These are phyloP conservation scores for Stephania yunnanensis DNA, from an alignment of 164 flowering plant species.

Conservation along the genomic window DNA sequence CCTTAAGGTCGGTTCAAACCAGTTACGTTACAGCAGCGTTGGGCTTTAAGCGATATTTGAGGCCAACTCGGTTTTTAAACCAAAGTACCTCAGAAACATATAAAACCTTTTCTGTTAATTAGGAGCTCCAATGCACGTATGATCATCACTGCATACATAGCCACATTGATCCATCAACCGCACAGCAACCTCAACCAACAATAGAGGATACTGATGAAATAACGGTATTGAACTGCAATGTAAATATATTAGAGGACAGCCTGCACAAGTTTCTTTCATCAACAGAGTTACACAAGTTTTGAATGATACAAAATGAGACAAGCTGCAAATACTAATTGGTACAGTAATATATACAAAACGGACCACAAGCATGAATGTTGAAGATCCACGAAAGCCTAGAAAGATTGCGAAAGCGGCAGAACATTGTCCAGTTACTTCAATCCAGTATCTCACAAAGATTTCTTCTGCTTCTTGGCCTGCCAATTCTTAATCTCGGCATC, in stretches of 20 bases:
- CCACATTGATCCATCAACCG: too few relatives aligned
- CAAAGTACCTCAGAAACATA: too few relatives aligned
- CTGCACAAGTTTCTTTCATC: background rate
- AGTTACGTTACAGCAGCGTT: background rate
- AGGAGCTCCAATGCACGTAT: too few relatives aligned
- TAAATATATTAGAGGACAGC: background rate
- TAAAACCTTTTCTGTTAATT: too few relatives aligned
- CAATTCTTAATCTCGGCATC: conserved; percentile 53
- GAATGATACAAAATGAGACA: background rate
- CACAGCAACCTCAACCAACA: background rate
- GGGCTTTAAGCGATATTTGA: background rate
- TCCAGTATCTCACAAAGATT: conserved; percentile 10
- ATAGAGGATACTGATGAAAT: background rate
- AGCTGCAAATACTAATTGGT: background rate
- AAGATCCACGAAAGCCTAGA: background rate
- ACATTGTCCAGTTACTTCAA: background rate
- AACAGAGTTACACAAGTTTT: background rate
- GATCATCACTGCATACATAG: too few relatives aligned
- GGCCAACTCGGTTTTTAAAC: background rate
- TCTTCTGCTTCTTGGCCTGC: conserved; percentile 60
- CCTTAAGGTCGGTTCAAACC: too few relatives aligned
- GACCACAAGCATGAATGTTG: background rate
- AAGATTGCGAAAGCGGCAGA: background rate
- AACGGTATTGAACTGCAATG: background rate
- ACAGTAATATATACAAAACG: too few relatives aligned